Conservation (phyloP, 2,329 filamentous ascomycete species). For the Diplocarpon rosae region DNA sequence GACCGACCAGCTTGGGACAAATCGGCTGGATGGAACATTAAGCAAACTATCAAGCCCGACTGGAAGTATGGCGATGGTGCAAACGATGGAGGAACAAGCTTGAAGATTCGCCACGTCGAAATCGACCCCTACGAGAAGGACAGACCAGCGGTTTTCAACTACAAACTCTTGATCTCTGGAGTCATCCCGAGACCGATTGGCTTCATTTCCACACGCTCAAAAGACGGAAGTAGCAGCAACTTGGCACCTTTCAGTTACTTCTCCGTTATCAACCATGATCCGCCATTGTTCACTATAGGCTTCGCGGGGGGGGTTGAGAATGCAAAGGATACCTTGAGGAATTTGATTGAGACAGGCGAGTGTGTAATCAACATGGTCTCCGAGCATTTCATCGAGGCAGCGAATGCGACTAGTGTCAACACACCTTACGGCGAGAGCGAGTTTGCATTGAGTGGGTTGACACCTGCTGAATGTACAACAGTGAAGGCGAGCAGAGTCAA, state of each 20-base stretch:
- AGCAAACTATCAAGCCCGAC: slow-evolving; percentile 49
- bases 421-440: slow-evolving; percentile 67
- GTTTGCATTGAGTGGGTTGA: slow-evolving; percentile 69
- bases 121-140: slow-evolving; percentile 73
- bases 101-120: slow-evolving; percentile 49
- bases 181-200: slow-evolving; percentile 75
- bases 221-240: slow-evolving; percentile 58
- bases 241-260: slow-evolving; percentile 84
- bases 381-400: slow-evolving; percentile 77
- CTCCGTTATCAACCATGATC: slow-evolving; percentile 74
- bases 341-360: slow-evolving; percentile 60
- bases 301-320: slow-evolving; percentile 34
- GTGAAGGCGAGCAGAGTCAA: slow-evolving; percentile 64
- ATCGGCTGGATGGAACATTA: slow-evolving; percentile 39
- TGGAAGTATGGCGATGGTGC: slow-evolving; percentile 59
- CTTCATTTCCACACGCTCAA: slow-evolving; percentile 43
- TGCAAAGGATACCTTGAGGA: slow-evolving; percentile 71
- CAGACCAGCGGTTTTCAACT: slow-evolving; percentile 61
- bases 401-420: slow-evolving; percentile 71
- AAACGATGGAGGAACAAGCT: slow-evolving; percentile 39
- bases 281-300: slow-evolving; percentile 64
- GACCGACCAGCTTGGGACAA: slow-evolving; percentile 51
- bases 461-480: slow-evolving; percentile 51
- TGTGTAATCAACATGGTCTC: slow-evolving; percentile 81
- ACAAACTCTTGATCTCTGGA: slow-evolving; percentile 80